These are phyloP conservation scores for Poteriospumella lacustris DNA, from an alignment of 108 stramenopile genomes.

Conservation along the genomic window DNA sequence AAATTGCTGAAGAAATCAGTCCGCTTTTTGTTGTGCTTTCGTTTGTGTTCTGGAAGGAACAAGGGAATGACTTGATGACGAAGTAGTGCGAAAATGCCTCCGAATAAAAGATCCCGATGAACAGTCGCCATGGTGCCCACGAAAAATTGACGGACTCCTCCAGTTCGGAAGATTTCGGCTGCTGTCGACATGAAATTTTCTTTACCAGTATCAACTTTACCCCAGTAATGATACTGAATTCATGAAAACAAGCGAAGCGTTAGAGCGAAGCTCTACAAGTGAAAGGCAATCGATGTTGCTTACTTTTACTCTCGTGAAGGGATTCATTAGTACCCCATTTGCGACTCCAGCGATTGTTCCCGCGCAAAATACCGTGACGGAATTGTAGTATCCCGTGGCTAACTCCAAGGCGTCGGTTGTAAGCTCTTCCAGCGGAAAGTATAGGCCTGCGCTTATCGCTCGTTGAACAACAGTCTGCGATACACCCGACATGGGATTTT, in stretches of 20 bases:
- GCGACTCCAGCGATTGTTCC: constrained; percentile 13
- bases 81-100: constrained; percentile 4
- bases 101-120: constrained; percentile 17
- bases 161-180: neutral
- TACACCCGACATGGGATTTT: constrained; percentile 10
- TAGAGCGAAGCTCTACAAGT: neutral
- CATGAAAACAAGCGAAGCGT: neutral
- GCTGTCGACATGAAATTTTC: constrained; percentile 17
- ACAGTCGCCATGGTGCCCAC: constrained; percentile 15
- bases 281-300: neutral
- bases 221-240: constrained; percentile 24
- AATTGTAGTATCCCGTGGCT: neutral
- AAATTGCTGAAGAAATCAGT: neutral
- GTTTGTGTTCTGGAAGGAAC: neutral
- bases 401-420: neutral
- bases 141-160: constrained; percentile 14
- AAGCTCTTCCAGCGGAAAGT: constrained; percentile 18
- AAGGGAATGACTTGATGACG: neutral
- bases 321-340: constrained; percentile 28
- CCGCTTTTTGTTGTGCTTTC: neutral
- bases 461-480: constrained; percentile 22
- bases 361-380: neutral
- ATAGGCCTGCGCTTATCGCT: neutral
- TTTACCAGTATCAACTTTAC: neutral
- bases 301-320: constrained; percentile 17